Evolutionary conservation across 768 basidiomycete genomes (phyloP).

Genomic region (Leccinum disarticulatum): DNA sequence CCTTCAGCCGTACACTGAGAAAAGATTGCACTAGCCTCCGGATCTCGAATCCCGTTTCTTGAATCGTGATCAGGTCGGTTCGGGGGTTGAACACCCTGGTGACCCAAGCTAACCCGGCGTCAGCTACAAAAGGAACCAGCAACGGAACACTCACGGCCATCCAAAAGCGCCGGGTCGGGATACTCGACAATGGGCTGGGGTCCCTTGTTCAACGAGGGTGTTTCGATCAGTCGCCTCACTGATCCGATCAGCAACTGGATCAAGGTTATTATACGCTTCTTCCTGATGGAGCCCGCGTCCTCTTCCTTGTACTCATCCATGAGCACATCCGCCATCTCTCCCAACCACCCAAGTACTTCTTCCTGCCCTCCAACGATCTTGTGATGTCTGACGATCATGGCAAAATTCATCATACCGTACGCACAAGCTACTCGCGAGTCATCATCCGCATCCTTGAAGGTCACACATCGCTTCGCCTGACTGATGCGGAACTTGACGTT

Average conservation of each 20-base stretch:
- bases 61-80: constrained; percentile 41
- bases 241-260: constrained; percentile 58
- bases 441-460: constrained; percentile 63
- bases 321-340: constrained; percentile 55
- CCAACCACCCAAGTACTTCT: constrained; percentile 62
- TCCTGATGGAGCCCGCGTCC: constrained; percentile 23
- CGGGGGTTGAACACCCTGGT: constrained; percentile 46
- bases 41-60: constrained; percentile 52
- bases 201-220: constrained; percentile 38
- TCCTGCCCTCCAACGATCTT: constrained; percentile 42
- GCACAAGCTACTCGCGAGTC: constrained; percentile 70
- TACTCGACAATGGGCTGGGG: constrained; percentile 40
- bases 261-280: constrained; percentile 35
- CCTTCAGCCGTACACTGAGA: constrained; percentile 52
- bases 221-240: constrained; percentile 51
- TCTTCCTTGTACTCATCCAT: constrained; percentile 50
- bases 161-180: constrained; percentile 61
- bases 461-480: constrained; percentile 66
- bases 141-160: constrained; percentile 44
- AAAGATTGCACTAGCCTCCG: constrained; percentile 60
- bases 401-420: constrained; percentile 71
- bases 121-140: constrained; percentile 5
- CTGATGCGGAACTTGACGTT: constrained; percentile 53
- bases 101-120: constrained; percentile 52
- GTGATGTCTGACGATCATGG: constrained; percentile 58